These are phyloP conservation scores for Picea abies DNA, from an alignment of 83 land plant genomes.

Conservation along the genomic window DNA sequence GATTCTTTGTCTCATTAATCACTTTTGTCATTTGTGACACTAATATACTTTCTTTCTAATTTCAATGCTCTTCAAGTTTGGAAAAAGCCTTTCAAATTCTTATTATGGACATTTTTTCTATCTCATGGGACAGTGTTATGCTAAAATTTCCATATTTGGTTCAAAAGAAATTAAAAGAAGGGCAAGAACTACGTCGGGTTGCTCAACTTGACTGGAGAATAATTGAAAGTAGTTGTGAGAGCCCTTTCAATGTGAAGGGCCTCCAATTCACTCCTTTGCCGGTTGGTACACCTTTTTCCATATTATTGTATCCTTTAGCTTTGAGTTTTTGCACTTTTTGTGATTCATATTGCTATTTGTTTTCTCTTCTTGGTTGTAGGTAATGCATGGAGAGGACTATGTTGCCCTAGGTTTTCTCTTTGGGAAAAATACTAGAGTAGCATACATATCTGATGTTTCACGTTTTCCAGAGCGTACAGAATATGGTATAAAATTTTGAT, in stretches of 20 bases:
- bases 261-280: constrained; percentile 89
- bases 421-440: constrained; percentile 70
- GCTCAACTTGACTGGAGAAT: constrained; percentile 93
- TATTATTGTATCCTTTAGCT: neutral
- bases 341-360: constrained; percentile 7
- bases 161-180: constrained; percentile 71
- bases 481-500: constrained; percentile 33
- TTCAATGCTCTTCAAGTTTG: neutral
- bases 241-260: constrained; percentile 74
- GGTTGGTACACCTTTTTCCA: constrained; percentile 34
- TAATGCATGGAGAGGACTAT: constrained; percentile 98
- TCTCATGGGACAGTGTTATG: constrained; percentile 54
- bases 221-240: constrained; percentile 58
- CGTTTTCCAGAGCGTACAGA: constrained; percentile 67
- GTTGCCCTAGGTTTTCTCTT: constrained; percentile 80
- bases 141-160: constrained; percentile 88
- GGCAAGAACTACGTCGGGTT: constrained; percentile 94
- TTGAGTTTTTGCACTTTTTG: neutral
- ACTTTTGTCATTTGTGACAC: neutral
- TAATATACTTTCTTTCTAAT: neutral
- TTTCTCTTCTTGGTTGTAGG: constrained; percentile 38
- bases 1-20: neutral
- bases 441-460: constrained; percentile 92
- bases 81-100: neutral
- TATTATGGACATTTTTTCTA: neutral